A percentile compares a stretch with the other conserved stretches of the same genome.
These are phyloP conservation scores for Peniophora sp. DNA, from an alignment of 1,284 basidiomycete species.

Conservation along the genomic window DNA sequence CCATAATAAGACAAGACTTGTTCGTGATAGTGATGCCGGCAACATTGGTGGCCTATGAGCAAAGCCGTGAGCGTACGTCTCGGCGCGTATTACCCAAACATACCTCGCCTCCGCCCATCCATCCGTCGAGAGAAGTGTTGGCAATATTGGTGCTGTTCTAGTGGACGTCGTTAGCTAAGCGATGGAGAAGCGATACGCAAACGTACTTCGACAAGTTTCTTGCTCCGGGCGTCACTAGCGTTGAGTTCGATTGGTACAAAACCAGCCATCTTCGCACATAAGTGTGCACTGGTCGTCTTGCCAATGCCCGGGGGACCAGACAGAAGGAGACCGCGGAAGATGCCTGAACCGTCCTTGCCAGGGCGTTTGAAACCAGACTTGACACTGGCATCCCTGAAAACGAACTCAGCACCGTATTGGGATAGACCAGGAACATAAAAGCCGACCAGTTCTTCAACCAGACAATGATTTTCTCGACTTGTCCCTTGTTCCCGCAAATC, in stretches of 20 bases:
- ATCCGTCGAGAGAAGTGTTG: conserved; percentile 86
- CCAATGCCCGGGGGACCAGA: conserved; percentile 95
- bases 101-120: conserved; percentile 62
- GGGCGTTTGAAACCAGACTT: conserved; percentile 87
- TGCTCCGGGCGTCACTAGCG: conserved; percentile 92
- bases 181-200: not conserved
- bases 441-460: conserved; percentile 88
- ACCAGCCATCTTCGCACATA: conserved; percentile 84
- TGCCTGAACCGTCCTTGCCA: conserved; percentile 84
- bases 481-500: conserved; percentile 90
- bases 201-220: conserved; percentile 87
- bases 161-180: not conserved
- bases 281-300: conserved; percentile 94
- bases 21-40: conserved; percentile 70
- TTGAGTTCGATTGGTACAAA: conserved; percentile 94
- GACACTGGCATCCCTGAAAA: conserved; percentile 62
- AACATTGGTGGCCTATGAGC: conserved; percentile 51
- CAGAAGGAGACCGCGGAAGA: conserved; percentile 83
- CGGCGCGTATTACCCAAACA: conserved; percentile 13
- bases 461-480: conserved; percentile 79
- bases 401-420: not conserved
- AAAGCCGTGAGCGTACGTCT: not conserved
- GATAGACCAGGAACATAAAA: not conserved
- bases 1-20: conserved; percentile 91
- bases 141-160: conserved; percentile 83